Percentiles rank a stretch among this genome's conserved stretches.
phyloP scores from a whole-genome alignment of 2,329 filamentous ascomycete species.

The Chaetomium olivaceum region DNA sequence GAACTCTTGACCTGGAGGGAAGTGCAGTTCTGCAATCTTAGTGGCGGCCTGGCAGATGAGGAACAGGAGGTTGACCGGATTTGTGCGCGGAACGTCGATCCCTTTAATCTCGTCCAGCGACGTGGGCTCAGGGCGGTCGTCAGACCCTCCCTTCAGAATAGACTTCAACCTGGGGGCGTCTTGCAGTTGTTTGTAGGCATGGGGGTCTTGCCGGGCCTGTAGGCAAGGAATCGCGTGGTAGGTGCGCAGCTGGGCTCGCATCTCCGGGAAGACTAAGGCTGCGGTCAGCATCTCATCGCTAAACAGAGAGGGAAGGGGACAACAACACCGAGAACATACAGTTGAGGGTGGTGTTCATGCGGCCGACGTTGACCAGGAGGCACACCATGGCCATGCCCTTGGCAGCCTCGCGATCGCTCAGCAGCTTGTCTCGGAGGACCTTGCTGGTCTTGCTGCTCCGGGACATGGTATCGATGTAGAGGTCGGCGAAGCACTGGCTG shows the following conservation, averaged over 20 bases:
- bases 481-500: constrained; percentile 83
- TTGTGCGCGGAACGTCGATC: constrained; percentile 70
- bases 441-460: constrained; percentile 99
- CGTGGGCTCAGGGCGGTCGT: constrained; percentile 81
- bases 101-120: constrained; percentile 80
- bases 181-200: constrained; percentile 96
- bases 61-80: constrained; percentile 96
- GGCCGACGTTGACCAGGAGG: constrained; percentile 90
- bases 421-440: constrained; percentile 92
- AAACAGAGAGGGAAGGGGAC: constrained; percentile 8
- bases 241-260: constrained; percentile 94
- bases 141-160: constrained; percentile 93
- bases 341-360: constrained; percentile 98
- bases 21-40: constrained; percentile 91
- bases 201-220: constrained; percentile 90
- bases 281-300: constrained; percentile 33
- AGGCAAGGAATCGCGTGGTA: constrained; percentile 97
- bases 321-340: constrained; percentile 59
- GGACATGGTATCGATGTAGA: constrained; percentile 98
- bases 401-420: constrained; percentile 86
- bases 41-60: constrained; percentile 86
- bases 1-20: constrained; percentile 81
- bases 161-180: constrained; percentile 95
- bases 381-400: constrained; percentile 99
- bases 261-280: constrained; percentile 87